These are phyloP conservation scores for Curvularia verruculosa DNA, from an alignment of 2,329 filamentous ascomycete genomes.

Conservation along the genomic window DNA sequence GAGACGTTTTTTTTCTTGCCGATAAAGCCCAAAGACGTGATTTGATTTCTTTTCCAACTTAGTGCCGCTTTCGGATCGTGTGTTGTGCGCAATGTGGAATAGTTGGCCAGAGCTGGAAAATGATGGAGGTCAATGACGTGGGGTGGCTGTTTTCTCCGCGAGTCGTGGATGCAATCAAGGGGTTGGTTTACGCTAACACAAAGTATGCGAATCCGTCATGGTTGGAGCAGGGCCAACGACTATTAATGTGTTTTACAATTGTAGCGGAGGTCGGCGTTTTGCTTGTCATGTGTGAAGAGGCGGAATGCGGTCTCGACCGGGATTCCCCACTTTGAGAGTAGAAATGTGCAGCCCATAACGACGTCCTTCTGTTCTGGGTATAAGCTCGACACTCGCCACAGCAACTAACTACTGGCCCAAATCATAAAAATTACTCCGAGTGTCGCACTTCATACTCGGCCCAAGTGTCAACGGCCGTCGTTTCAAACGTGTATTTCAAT, in stretches of 20 bases:
- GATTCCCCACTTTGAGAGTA: constrained; percentile 26
- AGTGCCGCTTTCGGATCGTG: constrained; percentile 4
- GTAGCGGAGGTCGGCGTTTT: constrained; percentile 42
- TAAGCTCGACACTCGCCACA: constrained; percentile 24
- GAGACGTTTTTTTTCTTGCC: not conserved
- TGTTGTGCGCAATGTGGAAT: constrained; percentile 4
- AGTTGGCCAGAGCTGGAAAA: constrained; percentile 9
- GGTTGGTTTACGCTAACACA: constrained; percentile 1
- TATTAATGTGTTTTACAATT: constrained; percentile 19
- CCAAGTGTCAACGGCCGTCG: not conserved
- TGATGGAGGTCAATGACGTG: constrained; percentile 16
- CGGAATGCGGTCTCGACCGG: constrained; percentile 28
- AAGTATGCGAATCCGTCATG: not conserved
- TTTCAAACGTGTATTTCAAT: not conserved
- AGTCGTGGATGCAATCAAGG: constrained; percentile 9
- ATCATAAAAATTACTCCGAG: not conserved
- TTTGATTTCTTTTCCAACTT: constrained; percentile 10
- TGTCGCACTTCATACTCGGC: not conserved
- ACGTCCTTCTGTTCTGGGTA: constrained; percentile 41
- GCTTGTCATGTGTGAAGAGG: constrained; percentile 33
- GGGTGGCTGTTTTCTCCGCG: constrained; percentile 16
- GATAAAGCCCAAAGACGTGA: constrained; percentile 1
- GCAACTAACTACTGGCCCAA: constrained; percentile 7
- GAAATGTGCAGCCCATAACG: constrained; percentile 28
- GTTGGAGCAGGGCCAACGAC: not conserved